phyloP scores from a whole-genome alignment of 306 rosid genomes.

The Quercus glauca region DNA sequence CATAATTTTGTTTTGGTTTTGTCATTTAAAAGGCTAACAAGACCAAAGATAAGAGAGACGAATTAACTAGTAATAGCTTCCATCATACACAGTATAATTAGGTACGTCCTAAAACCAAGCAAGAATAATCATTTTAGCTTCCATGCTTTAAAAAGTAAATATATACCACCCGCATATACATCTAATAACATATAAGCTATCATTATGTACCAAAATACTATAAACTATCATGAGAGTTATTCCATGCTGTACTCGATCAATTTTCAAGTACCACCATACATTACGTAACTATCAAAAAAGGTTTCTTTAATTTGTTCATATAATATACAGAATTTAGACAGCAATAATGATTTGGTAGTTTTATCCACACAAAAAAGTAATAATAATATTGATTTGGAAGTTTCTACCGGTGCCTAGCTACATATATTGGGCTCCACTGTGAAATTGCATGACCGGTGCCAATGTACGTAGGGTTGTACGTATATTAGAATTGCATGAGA shows the following conservation, averaged over 20 bases:
- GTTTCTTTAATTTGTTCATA: neutral
- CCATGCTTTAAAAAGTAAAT: slow-evolving; percentile 15
- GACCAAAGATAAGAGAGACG: neutral
- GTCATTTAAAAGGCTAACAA: slow-evolving; percentile 21
- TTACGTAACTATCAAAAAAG: too few relatives aligned
- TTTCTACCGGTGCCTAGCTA: too few relatives aligned
- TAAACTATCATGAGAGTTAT: neutral
- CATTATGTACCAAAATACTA: neutral
- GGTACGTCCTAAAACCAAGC: slow-evolving; percentile 11
- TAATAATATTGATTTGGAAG: neutral
- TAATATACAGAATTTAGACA: neutral
- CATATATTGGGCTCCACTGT: too few relatives aligned
- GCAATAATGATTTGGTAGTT: neutral
- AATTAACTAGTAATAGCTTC: neutral
- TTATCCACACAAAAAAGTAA: too few relatives aligned
- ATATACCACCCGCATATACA: neutral
- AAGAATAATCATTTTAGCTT: slow-evolving; percentile 22
- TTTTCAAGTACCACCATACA: too few relatives aligned
- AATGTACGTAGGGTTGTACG: neutral
- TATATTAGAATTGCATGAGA: neutral
- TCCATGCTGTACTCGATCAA: neutral
- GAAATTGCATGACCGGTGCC: neutral
- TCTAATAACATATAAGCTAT: neutral
- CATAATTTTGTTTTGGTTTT: slow-evolving; percentile 1
- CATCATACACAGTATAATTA: slow-evolving; percentile 1